These are phyloP conservation scores for Xylaria polymorpha DNA, from an alignment of 2,329 filamentous ascomycete genomes.

Conservation along the genomic window DNA sequence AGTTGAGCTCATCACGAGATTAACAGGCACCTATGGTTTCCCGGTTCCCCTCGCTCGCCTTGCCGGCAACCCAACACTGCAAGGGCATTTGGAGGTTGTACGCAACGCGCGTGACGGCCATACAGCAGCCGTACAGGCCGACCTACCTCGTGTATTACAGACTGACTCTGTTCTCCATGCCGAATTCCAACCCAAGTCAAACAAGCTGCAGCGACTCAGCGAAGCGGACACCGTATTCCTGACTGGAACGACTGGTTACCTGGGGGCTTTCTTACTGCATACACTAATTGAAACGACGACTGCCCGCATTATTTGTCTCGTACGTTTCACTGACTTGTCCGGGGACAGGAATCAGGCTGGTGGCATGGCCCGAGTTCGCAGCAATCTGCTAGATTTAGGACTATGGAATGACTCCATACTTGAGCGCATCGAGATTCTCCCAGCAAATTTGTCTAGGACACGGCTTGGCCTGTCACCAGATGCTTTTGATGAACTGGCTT, in stretches of 20 bases:
- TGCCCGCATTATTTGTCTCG: slow-evolving; percentile 77
- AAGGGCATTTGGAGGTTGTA: slow-evolving; percentile 79
- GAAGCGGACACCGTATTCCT: slow-evolving; percentile 76
- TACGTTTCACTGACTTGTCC: slow-evolving; percentile 76
- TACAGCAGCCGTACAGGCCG: slow-evolving; percentile 78
- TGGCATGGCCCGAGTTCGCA: slow-evolving; percentile 77
- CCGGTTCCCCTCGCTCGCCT: slow-evolving; percentile 77
- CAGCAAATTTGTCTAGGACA: slow-evolving; percentile 76
- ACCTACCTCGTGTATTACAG: slow-evolving; percentile 75
- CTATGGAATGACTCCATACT: slow-evolving; percentile 82
- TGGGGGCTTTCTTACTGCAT: slow-evolving; percentile 79
- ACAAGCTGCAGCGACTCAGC: slow-evolving; percentile 67
- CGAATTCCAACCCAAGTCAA: slow-evolving; percentile 70
- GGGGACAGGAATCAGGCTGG: slow-evolving; percentile 69
- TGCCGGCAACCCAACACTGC: slow-evolving; percentile 76
- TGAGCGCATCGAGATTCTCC: slow-evolving; percentile 80
- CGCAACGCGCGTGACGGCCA: slow-evolving; percentile 76
- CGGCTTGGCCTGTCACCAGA: slow-evolving; percentile 75
- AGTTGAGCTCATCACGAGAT: slow-evolving; percentile 78
- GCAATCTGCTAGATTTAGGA: slow-evolving; percentile 81
- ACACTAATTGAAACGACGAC: slow-evolving; percentile 75
- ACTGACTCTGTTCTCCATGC: slow-evolving; percentile 75
- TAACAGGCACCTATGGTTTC: slow-evolving; percentile 78
- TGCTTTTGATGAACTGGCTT: slow-evolving; percentile 72
- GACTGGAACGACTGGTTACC: slow-evolving; percentile 80